phyloP scores from a whole-genome alignment of 1,284 basidiomycete genomes.

The Boletus sp. region DNA sequence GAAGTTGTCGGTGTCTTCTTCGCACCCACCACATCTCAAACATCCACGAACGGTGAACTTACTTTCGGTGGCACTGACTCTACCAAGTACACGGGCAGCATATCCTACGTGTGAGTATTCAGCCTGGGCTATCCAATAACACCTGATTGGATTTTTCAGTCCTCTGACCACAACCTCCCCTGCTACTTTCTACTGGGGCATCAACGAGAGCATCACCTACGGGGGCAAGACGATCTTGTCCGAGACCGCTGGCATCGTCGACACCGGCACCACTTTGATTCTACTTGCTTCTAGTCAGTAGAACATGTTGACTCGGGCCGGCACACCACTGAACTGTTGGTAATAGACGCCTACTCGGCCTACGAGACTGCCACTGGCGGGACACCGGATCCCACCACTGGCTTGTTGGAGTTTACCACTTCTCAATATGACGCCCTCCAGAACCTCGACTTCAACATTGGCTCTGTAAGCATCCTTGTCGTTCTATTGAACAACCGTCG shows the following conservation, averaged over 20 bases:
- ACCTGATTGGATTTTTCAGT: constrained; percentile 26
- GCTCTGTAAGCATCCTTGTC: constrained; percentile 29
- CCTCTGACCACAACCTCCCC: constrained; percentile 47
- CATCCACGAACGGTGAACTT: constrained; percentile 38
- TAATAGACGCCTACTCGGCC: constrained; percentile 44
- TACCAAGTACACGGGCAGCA: constrained; percentile 43
- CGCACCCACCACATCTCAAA: constrained; percentile 32
- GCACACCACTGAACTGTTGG: constrained; percentile 4
- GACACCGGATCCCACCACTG: constrained; percentile 39
- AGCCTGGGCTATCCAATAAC: neutral
- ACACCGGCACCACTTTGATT: constrained; percentile 45
- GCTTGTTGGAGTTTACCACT: constrained; percentile 38
- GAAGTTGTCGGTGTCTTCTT: constrained; percentile 39
- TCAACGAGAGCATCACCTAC: constrained; percentile 56
- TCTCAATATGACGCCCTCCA: constrained; percentile 38
- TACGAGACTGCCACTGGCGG: constrained; percentile 55
- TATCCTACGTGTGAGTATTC: constrained; percentile 43
- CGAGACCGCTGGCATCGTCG: constrained; percentile 56
- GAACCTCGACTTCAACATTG: constrained; percentile 42
- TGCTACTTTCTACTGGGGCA: constrained; percentile 56
- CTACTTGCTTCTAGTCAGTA: constrained; percentile 36
- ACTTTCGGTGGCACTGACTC: constrained; percentile 49
- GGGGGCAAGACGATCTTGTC: constrained; percentile 44
- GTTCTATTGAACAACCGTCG: neutral
- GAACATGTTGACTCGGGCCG: neutral